Conservation (phyloP, 2,329 filamentous ascomycete genomes). For the Phialocephala subalpina region DNA sequence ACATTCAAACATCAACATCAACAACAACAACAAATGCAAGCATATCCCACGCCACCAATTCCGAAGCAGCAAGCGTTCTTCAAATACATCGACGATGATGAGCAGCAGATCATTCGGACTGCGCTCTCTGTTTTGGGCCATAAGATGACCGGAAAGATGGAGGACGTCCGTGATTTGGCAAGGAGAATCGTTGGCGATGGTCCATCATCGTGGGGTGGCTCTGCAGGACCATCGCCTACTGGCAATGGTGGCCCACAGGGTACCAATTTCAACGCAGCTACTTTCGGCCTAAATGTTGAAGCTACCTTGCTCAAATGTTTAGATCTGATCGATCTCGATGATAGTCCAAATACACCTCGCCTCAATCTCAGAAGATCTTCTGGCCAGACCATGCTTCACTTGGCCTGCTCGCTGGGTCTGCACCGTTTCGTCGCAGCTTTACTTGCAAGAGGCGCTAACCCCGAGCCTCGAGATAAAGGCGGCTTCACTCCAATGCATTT, state of each 20-base stretch:
- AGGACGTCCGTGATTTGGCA: conserved; percentile 68
- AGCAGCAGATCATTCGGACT: conserved; percentile 72
- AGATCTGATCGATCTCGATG: conserved; percentile 81
- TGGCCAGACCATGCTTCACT: conserved; percentile 83
- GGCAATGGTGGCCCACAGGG: conserved; percentile 55
- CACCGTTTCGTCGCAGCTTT: conserved; percentile 80
- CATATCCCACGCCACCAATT: conserved; percentile 51
- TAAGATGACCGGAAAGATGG: conserved; percentile 69
- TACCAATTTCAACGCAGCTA: conserved; percentile 49
- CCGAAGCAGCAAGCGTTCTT: conserved; percentile 64
- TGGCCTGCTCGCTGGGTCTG: conserved; percentile 79
- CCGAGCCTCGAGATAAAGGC: conserved; percentile 77
- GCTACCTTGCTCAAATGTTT: conserved; percentile 71
- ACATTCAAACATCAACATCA: conserved; percentile 62
- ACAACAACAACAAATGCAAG: conserved; percentile 54
- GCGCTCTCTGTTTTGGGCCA: conserved; percentile 70
- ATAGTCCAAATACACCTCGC: conserved; percentile 71
- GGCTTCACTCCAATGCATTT: conserved; percentile 86
- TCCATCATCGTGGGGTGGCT: conserved; percentile 57
- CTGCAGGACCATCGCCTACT: conserved; percentile 50
- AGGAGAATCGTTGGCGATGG: conserved; percentile 63
- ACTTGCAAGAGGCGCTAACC: conserved; percentile 79
- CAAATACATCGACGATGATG: conserved; percentile 77
- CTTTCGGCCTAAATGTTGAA: conserved; percentile 45
- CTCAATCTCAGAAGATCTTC: conserved; percentile 71